Conservation (phyloP, 306 rosid genomes). For the Corylus americana region DNA sequence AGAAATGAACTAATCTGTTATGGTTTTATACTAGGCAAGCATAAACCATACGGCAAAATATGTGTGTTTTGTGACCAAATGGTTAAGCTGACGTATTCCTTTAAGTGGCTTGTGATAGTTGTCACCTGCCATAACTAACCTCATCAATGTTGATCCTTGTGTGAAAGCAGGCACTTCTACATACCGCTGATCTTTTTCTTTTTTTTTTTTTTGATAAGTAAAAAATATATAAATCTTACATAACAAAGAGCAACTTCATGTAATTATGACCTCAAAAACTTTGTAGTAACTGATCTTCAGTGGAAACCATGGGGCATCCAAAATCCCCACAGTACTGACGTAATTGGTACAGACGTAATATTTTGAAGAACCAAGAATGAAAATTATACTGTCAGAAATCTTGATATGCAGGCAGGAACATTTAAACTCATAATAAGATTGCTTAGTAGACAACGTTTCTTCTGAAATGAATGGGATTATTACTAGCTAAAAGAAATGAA, state of each 20-base stretch:
- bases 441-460: background rate
- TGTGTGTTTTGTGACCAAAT: background rate
- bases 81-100: background rate
- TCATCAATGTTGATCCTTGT: background rate
- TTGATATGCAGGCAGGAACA: background rate
- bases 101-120: background rate
- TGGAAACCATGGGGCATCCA: background rate
- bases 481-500: constrained; percentile 5
- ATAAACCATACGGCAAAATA: background rate
- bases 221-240: too few relatives aligned
- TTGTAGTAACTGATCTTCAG: background rate
- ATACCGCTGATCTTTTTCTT: too few relatives aligned
- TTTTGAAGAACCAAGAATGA: background rate
- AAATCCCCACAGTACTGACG: background rate
- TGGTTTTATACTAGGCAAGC: background rate
- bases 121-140: background rate
- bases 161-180: background rate
- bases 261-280: constrained; percentile 15
- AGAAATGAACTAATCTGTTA: background rate
- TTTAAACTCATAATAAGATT: background rate
- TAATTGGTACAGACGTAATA: background rate
- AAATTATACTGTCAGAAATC: background rate
- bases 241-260: constrained; percentile 20
- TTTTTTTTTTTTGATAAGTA: too few relatives aligned
- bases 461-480: background rate